These are phyloP conservation scores for Rubia yunnanensis DNA, from an alignment of 257 asterid species.

Conservation along the genomic window DNA sequence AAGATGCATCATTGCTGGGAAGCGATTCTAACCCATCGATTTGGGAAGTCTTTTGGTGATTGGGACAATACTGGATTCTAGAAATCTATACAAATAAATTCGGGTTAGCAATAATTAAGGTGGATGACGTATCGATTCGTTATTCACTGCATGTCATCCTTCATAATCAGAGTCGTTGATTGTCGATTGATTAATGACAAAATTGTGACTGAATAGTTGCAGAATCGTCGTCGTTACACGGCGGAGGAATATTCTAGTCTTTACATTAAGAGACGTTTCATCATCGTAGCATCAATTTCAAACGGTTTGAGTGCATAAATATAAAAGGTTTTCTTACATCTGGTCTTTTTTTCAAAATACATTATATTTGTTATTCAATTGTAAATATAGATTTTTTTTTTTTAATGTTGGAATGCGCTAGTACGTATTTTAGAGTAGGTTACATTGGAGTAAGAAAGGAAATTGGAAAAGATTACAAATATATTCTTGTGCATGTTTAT, in stretches of 20 bases:
- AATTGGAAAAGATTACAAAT: too few relatives aligned
- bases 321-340: too few relatives aligned
- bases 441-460: too few relatives aligned
- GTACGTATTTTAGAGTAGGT: too few relatives aligned
- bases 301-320: not conserved
- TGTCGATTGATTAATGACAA: not conserved
- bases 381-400: too few relatives aligned
- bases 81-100: not conserved
- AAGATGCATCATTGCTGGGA: too few relatives aligned
- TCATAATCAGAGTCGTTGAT: not conserved
- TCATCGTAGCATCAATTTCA: not conserved
- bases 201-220: not conserved
- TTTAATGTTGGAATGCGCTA: too few relatives aligned
- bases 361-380: too few relatives aligned
- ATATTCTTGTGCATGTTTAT: too few relatives aligned
- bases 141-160: not conserved
- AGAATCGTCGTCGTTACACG: not conserved
- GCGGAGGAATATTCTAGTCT: too few relatives aligned
- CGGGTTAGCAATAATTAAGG: not conserved
- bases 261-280: not conserved
- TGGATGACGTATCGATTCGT: not conserved
- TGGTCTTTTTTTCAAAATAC: too few relatives aligned
- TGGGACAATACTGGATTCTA: constrained; percentile 1
- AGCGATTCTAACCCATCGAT: too few relatives aligned
- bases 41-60: constrained; percentile 5